phyloP scores from a whole-genome alignment of 768 basidiomycete genomes.

The Pleurotus giganteus region DNA sequence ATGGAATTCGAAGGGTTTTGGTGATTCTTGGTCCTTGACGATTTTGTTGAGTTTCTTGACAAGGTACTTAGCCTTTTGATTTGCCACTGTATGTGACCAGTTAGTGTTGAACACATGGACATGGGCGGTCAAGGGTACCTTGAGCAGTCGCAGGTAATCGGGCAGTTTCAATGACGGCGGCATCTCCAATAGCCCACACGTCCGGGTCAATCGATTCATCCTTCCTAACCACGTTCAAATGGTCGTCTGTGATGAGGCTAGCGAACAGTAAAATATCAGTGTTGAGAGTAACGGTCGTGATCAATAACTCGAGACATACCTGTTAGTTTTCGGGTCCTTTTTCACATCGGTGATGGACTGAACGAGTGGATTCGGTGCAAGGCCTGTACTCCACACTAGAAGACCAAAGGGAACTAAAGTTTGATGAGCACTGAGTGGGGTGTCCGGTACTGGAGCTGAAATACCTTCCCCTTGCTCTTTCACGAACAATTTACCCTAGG shows the following conservation, averaged over 20 bases:
- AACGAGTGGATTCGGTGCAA: slow-evolving; percentile 80
- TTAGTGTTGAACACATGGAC: neutral
- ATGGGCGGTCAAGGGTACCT: slow-evolving; percentile 33
- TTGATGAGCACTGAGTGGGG: neutral
- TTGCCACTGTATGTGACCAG: slow-evolving; percentile 51
- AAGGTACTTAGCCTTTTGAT: slow-evolving; percentile 72
- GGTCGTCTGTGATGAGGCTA: slow-evolving; percentile 46
- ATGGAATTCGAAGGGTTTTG: slow-evolving; percentile 64
- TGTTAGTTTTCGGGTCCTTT: slow-evolving; percentile 60
- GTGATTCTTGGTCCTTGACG: slow-evolving; percentile 43
- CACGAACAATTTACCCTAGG: slow-evolving; percentile 63
- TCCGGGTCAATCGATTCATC: slow-evolving; percentile 57
- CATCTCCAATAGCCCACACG: slow-evolving; percentile 84
- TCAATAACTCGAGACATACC: slow-evolving; percentile 29
- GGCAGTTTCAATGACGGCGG: slow-evolving; percentile 54
- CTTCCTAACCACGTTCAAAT: slow-evolving; percentile 58
- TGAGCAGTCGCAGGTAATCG: slow-evolving; percentile 84
- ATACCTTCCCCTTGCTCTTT: slow-evolving; percentile 71
- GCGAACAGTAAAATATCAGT: slow-evolving; percentile 4
- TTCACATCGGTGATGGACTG: slow-evolving; percentile 53
- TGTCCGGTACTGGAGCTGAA: slow-evolving; percentile 9
- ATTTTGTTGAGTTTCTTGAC: slow-evolving; percentile 65
- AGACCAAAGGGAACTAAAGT: slow-evolving; percentile 72
- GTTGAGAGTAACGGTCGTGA: neutral
- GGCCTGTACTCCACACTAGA: slow-evolving; percentile 86